A percentile compares a stretch with the other conserved stretches of the same genome.
These are phyloP conservation scores for Tuber umbilicatum DNA, from an alignment of 495 filamentous ascomycete genomes.

Conservation along the genomic window DNA sequence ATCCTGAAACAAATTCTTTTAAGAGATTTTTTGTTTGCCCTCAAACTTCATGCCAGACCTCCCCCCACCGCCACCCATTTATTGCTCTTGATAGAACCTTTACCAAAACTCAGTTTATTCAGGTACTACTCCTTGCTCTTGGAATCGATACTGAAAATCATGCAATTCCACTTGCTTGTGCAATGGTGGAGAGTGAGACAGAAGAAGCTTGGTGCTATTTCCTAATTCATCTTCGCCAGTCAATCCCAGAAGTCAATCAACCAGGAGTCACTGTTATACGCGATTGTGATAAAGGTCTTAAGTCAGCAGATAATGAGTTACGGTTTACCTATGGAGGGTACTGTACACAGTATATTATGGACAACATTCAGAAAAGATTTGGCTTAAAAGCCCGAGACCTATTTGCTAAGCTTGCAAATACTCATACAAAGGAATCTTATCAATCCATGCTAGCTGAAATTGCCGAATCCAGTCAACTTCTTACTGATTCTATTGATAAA, in stretches of 20 bases:
- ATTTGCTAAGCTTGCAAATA: background rate
- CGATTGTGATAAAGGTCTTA: background rate
- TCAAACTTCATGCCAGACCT: background rate
- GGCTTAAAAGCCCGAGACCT: background rate
- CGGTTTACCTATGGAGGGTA: background rate
- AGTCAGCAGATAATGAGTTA: constrained; percentile 13
- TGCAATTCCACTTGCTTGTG: background rate
- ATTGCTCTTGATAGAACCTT: constrained; percentile 8
- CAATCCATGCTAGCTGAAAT: background rate
- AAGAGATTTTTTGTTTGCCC: constrained; percentile 7
- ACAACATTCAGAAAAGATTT: constrained; percentile 13
- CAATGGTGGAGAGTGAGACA: background rate
- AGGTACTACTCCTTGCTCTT: background rate
- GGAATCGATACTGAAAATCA: constrained; percentile 9
- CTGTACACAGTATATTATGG: constrained; percentile 12
- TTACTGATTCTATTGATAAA: background rate
- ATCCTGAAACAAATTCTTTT: background rate
- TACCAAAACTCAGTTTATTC: constrained; percentile 2
- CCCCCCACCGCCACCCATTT: background rate
- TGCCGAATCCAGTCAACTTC: background rate
- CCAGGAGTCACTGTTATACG: background rate
- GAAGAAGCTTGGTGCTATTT: background rate
- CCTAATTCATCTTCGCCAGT: background rate
- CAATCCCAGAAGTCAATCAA: background rate
- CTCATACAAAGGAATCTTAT: background rate